Percentiles rank a stretch among this genome's conserved stretches.
Conservation (phyloP, 2,329 filamentous ascomycete species). For the Aciculosporium take region DNA sequence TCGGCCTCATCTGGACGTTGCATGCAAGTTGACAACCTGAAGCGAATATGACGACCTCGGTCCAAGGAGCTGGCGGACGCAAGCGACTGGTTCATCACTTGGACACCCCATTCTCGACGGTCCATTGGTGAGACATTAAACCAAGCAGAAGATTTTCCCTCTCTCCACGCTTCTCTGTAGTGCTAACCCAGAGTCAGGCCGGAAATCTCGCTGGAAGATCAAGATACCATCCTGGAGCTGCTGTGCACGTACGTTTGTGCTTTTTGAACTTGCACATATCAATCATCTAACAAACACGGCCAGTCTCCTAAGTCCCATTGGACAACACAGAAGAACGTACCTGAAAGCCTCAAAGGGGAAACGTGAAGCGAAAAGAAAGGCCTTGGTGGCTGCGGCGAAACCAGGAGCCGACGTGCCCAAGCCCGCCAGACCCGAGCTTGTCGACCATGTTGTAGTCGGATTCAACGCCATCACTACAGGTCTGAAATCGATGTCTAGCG, state of each 20-base stretch:
- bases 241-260: slow-evolving; percentile 43
- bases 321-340: slow-evolving; percentile 42
- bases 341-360: slow-evolving; percentile 46
- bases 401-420: slow-evolving; percentile 5
- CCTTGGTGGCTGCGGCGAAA: slow-evolving; percentile 7
- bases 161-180: neutral
- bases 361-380: slow-evolving; percentile 35
- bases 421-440: slow-evolving; percentile 33
- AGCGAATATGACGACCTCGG: slow-evolving; percentile 13
- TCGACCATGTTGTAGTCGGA: slow-evolving; percentile 47
- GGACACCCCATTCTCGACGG: slow-evolving; percentile 48
- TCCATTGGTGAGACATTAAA: slow-evolving; percentile 40
- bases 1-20: too few relatives aligned
- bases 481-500: slow-evolving; percentile 32
- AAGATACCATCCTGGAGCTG: slow-evolving; percentile 51
- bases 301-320: slow-evolving; percentile 50
- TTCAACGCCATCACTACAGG: slow-evolving; percentile 47
- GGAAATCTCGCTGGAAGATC: slow-evolving; percentile 38
- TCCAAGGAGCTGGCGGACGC: slow-evolving; percentile 18
- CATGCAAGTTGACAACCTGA: too few relatives aligned
- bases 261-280: neutral
- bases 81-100: slow-evolving; percentile 50
- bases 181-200: slow-evolving; percentile 35
- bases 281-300: neutral
- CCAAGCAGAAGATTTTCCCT: neutral